Percentiles rank a stretch among this genome's conserved stretches.
Evolutionary conservation across 306 rosid genomes (phyloP).

Genomic region (Alnus glutinosa): DNA sequence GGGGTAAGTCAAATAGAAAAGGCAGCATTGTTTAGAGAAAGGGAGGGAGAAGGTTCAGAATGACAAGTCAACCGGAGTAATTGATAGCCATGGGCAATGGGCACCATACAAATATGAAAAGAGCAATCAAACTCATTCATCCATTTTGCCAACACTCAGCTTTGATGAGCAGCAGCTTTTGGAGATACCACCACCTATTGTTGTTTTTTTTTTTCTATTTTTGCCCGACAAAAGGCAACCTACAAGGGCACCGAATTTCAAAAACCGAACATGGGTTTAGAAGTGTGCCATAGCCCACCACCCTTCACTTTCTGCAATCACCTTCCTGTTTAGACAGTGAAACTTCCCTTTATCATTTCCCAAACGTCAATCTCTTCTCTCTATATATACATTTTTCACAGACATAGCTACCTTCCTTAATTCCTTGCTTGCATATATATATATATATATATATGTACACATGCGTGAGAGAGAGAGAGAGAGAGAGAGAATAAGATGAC

Average conservation of each 20-base stretch:
- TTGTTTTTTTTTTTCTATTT: neutral
- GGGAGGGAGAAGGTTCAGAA: conserved; percentile 31
- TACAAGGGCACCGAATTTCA: conserved; percentile 24
- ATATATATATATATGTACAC: too few species aligned
- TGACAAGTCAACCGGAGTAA: conserved; percentile 54
- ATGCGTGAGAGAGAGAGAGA: too few species aligned
- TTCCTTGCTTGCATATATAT: too few species aligned
- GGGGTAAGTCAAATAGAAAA: conserved; percentile 6
- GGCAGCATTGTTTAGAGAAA: neutral
- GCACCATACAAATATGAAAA: conserved; percentile 29
- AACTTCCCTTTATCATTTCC: neutral
- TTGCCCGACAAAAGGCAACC: conserved; percentile 46
- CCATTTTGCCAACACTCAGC: conserved; percentile 31
- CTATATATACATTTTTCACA: neutral
- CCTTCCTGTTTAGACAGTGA: neutral
- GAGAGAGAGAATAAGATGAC: conserved; percentile 10
- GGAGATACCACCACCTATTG: conserved; percentile 27
- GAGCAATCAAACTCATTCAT: conserved; percentile 19
- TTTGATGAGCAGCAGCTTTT: conserved; percentile 45
- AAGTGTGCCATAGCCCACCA: conserved; percentile 29
- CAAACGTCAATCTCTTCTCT: neutral
- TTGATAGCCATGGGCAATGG: conserved; percentile 16
- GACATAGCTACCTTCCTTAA: too few species aligned
- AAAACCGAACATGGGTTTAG: conserved; percentile 7
- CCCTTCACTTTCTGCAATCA: conserved; percentile 21